phyloP scores from a whole-genome alignment of 371 early-diverging fungal genomes.

The Zychaea mexicana region DNA sequence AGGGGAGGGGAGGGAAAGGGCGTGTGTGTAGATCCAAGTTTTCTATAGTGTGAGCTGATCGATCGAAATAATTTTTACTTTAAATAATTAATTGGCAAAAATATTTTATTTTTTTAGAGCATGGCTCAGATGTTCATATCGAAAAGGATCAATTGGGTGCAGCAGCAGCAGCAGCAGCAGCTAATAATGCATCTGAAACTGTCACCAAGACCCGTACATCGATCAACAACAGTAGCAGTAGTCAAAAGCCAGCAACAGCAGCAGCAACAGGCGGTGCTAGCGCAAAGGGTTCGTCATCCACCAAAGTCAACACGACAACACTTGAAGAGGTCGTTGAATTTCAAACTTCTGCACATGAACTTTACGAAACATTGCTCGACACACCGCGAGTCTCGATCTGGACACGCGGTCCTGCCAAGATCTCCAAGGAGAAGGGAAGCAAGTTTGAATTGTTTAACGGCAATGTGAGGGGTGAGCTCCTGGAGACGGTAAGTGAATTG shows the following conservation, averaged over 20 bases:
- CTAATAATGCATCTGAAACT: no score
- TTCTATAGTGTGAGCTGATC: neutral
- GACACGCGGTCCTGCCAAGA: slow-evolving; percentile 74
- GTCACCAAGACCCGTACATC: slow-evolving; percentile 23
- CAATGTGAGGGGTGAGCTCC: slow-evolving; percentile 83
- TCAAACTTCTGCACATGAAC: slow-evolving; percentile 83
- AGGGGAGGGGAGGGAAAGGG: neutral
- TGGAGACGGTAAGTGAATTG: slow-evolving; percentile 61
- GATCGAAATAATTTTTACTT: neutral
- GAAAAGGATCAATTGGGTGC: slow-evolving; percentile 52
- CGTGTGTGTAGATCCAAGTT: neutral
- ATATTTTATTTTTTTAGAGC: slow-evolving; percentile 42
- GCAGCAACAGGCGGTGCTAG: no score
- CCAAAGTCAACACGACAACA: slow-evolving; percentile 66
- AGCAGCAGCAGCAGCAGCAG: slow-evolving; percentile 28
- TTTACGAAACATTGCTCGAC: slow-evolving; percentile 82
- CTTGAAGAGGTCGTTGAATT: slow-evolving; percentile 82
- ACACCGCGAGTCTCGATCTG: slow-evolving; percentile 74
- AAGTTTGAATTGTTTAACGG: slow-evolving; percentile 84
- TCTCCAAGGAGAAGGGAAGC: slow-evolving; percentile 57
- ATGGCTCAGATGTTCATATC: slow-evolving; percentile 91
- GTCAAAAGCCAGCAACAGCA: neutral
- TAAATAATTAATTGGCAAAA: no score
- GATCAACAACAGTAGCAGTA: slow-evolving; percentile 18
- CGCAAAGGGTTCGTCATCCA: slow-evolving; percentile 11